A percentile compares a stretch with the other conserved stretches of the same genome.
These are phyloP conservation scores for Bocquillonia castaneifolia DNA, from an alignment of 441 rosid species.

Conservation along the genomic window DNA sequence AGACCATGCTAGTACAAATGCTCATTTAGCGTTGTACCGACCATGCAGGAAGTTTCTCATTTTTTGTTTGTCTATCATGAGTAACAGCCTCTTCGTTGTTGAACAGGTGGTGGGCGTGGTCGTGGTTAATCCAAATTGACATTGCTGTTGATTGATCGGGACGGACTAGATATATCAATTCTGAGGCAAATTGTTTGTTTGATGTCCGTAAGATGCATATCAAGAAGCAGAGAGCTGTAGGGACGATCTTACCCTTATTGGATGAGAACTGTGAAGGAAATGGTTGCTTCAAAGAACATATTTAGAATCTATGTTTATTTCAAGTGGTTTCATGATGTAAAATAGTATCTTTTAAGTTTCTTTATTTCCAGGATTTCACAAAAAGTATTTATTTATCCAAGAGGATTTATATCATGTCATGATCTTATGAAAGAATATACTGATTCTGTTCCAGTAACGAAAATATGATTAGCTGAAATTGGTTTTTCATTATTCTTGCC, in stretches of 20 bases:
- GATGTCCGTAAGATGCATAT: not conserved
- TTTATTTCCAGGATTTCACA: too few species aligned
- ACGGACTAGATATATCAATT: not conserved
- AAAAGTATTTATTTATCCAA: too few species aligned
- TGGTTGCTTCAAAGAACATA: not conserved
- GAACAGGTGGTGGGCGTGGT: constrained; percentile 7
- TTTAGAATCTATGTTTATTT: too few species aligned
- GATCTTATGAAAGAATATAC: too few species aligned
- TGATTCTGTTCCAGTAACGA: too few species aligned
- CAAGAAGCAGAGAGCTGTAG: not conserved
- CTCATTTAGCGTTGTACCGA: not conserved
- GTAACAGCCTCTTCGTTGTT: not conserved
- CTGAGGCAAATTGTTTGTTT: not conserved
- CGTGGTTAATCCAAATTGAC: not conserved
- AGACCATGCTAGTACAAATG: not conserved
- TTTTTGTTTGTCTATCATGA: constrained; percentile 5
- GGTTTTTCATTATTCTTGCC: too few species aligned
- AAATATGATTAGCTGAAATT: too few species aligned
- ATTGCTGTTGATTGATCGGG: not conserved
- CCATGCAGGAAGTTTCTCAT: constrained; percentile 12
- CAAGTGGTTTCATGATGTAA: too few species aligned
- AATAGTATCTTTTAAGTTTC: too few species aligned
- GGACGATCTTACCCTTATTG: not conserved
- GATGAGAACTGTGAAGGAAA: not conserved
- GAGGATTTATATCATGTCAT: too few species aligned